phyloP scores from a whole-genome alignment of 495 filamentous ascomycete species.

The Clohesyomyces aquaticus region DNA sequence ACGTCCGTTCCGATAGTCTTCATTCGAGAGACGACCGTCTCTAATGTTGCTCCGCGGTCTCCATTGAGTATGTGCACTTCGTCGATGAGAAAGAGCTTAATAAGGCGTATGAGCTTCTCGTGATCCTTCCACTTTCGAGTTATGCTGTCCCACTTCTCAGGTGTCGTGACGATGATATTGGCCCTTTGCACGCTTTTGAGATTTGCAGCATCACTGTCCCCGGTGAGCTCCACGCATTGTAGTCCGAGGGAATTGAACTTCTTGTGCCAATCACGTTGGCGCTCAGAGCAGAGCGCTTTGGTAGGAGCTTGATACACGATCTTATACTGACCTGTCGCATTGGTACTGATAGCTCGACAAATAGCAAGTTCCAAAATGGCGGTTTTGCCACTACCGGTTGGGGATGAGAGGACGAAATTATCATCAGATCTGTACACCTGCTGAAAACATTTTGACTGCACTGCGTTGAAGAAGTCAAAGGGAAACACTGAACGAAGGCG shows the following conservation, averaged over 20 bases:
- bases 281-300: slow-evolving; percentile 87
- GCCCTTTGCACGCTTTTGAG: slow-evolving; percentile 76
- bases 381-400: slow-evolving; percentile 95
- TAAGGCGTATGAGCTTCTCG: slow-evolving; percentile 75
- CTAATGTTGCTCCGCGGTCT: slow-evolving; percentile 82
- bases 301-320: slow-evolving; percentile 95
- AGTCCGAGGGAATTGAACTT: slow-evolving; percentile 80
- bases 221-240: slow-evolving; percentile 83
- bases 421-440: slow-evolving; percentile 72
- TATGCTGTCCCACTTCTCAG: slow-evolving; percentile 98
- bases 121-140: slow-evolving; percentile 97
- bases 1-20: slow-evolving; percentile 86
- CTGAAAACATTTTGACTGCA: slow-evolving; percentile 87
- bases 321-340: slow-evolving; percentile 75
- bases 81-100: slow-evolving; percentile 92
- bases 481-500: slow-evolving; percentile 75
- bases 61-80: slow-evolving; percentile 97
- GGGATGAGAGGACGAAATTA: slow-evolving; percentile 87
- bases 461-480: slow-evolving; percentile 84
- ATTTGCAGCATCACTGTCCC: slow-evolving; percentile 80
- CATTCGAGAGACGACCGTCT: slow-evolving; percentile 97
- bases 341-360: slow-evolving; percentile 69
- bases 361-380: slow-evolving; percentile 90
- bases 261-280: slow-evolving; percentile 78
- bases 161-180: slow-evolving; percentile 92